Evolutionary conservation across 1,284 basidiomycete genomes (phyloP).

Genomic region (Sanghuangporus weigelae): DNA sequence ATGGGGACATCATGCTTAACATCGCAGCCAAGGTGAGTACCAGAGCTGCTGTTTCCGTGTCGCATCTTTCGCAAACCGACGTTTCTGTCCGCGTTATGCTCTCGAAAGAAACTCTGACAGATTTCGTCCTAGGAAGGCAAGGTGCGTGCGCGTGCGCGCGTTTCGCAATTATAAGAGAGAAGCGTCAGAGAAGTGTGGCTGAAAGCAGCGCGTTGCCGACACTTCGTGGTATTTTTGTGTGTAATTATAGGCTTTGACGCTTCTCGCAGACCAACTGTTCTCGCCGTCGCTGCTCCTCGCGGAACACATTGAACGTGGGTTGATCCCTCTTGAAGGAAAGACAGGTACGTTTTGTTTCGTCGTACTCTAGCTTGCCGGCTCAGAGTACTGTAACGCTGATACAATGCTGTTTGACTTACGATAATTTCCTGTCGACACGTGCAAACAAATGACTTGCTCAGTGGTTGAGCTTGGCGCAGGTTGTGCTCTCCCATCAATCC

Average conservation of each 20-base stretch:
- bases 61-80: neutral
- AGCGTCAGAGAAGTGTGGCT: constrained; percentile 16
- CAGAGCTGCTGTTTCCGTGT: neutral
- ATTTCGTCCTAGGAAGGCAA: constrained; percentile 47
- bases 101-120: constrained; percentile 3
- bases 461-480: constrained; percentile 67
- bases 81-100: neutral
- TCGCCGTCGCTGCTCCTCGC: constrained; percentile 62
- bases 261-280: constrained; percentile 68
- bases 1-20: constrained; percentile 43
- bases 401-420: neutral
- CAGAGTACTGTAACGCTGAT: neutral
- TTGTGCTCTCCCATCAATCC: constrained; percentile 57
- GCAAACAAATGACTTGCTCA: constrained; percentile 22
- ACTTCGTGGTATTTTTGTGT: constrained; percentile 14
- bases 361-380: neutral
- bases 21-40: constrained; percentile 48
- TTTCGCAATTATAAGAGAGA: constrained; percentile 1
- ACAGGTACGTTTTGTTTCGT: constrained; percentile 31
- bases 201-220: constrained; percentile 10
- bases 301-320: constrained; percentile 53
- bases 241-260: constrained; percentile 50
- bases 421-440: neutral
- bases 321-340: constrained; percentile 35
- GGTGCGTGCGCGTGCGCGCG: constrained; percentile 27